Conservation (phyloP, 2,329 filamentous ascomycete genomes). For the Fusarium sp. region DNA sequence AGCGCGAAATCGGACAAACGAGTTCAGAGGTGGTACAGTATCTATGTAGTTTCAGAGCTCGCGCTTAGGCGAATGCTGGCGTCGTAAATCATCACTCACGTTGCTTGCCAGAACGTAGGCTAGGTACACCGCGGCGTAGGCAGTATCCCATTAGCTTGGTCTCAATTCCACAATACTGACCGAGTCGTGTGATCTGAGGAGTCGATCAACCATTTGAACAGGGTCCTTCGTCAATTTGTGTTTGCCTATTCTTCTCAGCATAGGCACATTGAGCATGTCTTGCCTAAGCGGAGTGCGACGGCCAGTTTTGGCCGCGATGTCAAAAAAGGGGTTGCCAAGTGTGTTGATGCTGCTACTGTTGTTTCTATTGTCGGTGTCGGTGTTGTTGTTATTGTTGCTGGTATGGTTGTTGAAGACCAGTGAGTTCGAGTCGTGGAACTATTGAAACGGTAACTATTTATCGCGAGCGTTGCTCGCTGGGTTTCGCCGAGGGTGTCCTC, state of each 20-base stretch:
- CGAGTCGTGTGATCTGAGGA: not conserved
- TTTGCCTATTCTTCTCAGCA: not conserved
- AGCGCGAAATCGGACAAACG: too few species aligned
- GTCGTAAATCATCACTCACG: not conserved
- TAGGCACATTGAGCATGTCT: not conserved
- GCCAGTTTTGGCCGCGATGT: not conserved
- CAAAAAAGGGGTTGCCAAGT: too few species aligned
- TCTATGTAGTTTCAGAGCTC: too few species aligned
- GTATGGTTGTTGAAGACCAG: too few species aligned
- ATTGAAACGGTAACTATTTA: too few species aligned
- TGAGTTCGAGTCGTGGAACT: too few species aligned
- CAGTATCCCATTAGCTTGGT: not conserved
- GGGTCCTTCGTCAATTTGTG: not conserved
- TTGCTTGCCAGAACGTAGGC: not conserved
- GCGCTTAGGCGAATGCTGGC: too few species aligned
- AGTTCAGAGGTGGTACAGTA: too few species aligned
- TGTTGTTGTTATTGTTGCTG: too few species aligned
- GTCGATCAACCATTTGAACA: not conserved
- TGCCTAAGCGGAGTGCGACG: not conserved
- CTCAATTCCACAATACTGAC: not conserved
- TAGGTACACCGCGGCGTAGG: not conserved
- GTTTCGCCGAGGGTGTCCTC: fast-evolving
- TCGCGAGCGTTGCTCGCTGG: too few species aligned
- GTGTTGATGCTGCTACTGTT: too few species aligned
- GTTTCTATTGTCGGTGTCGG: too few species aligned